Conservation (phyloP, 768 basidiomycete species). For the Plicaturopsis crispa region DNA sequence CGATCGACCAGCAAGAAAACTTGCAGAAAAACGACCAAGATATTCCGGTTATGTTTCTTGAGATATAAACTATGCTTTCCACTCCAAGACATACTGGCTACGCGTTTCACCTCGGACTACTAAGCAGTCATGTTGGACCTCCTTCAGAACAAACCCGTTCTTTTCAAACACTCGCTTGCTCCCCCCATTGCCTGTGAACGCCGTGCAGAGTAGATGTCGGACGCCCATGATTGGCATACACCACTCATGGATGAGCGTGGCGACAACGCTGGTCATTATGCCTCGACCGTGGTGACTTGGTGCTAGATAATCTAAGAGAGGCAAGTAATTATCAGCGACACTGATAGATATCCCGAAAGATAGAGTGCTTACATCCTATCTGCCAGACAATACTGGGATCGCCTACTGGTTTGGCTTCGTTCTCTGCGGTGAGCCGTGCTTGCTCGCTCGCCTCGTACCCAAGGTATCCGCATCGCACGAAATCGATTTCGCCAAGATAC, state of each 20-base stretch:
- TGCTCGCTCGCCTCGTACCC: slow-evolving; percentile 26
- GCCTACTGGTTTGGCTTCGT: slow-evolving; percentile 31
- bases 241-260: slow-evolving; percentile 49
- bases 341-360: neutral
- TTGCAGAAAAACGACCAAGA: too few species aligned
- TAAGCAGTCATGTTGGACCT: too few species aligned
- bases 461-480: slow-evolving; percentile 24
- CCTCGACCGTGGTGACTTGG: slow-evolving; percentile 58
- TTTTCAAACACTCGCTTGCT: slow-evolving; percentile 64
- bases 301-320: slow-evolving; percentile 47
- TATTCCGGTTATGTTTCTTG: too few species aligned
- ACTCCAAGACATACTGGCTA: too few species aligned
- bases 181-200: slow-evolving; percentile 46
- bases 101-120: too few species aligned
- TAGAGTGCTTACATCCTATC: slow-evolving; percentile 42
- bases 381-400: slow-evolving; percentile 54
- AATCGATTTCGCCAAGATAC: slow-evolving; percentile 27
- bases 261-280: slow-evolving; percentile 65
- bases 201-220: slow-evolving; percentile 33
- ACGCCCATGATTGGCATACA: slow-evolving; percentile 58
- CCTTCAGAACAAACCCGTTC: too few species aligned
- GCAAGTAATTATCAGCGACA: slow-evolving; percentile 3
- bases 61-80: too few species aligned
- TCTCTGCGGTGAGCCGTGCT: slow-evolving; percentile 28
- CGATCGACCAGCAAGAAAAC: too few species aligned